Evolutionary conservation across 495 filamentous ascomycete genomes (phyloP), one percentile per base, ranked within the genome.

Genomic region (Lasiosphaeriaceae sp.): DNA sequence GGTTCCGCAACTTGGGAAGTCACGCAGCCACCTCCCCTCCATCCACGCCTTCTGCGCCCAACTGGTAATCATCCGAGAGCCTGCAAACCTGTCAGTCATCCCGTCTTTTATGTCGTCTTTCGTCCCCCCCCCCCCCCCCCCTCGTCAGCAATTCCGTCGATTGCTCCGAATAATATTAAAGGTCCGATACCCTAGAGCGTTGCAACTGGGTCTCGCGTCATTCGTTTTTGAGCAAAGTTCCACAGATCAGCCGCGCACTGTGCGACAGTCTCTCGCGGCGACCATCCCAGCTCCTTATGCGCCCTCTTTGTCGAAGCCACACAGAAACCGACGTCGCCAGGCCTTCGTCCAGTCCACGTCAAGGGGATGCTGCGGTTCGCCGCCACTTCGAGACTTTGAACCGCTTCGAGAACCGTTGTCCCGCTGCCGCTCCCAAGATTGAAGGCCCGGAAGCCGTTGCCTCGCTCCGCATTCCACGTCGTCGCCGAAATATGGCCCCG

Each of bases 401-500:
- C 74, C 7, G 81, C 77, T 22, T 82, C 79, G 59, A 76, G 61
- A 1, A 83, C 80, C 0, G 79, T 81, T 43, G 79, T 70, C 2
- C 80, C 80, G 5, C 61, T 70, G 7, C 80, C 80, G 47, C 77
- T 80, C 11, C 79, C 80, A 37, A 83, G 63, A 37, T 83, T 83
- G 64, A 79, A 82, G 6, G 77, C 71, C 9, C 78, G 73, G 67
- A 81, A 81, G 49, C 77, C 76, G 41, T 29, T 21, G 24, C 76
- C 74, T 26, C 34, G 14, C 17, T 54, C 51, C 5, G 23, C 41
- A 17, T 59, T 61, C 58, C 64, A 60, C 39, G 23, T 51, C 21
- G 83, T 73, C 1, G 85, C 84, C 31, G 83, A 78, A 55, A 88
- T 79, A 65, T 88, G 85, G 12, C 85, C 85, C 48, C 79, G 71